Percentiles rank a stretch among this genome's conserved stretches.
These are phyloP conservation scores for Pelargonium australe DNA, from an alignment of 441 rosid species.

Conservation along the genomic window DNA sequence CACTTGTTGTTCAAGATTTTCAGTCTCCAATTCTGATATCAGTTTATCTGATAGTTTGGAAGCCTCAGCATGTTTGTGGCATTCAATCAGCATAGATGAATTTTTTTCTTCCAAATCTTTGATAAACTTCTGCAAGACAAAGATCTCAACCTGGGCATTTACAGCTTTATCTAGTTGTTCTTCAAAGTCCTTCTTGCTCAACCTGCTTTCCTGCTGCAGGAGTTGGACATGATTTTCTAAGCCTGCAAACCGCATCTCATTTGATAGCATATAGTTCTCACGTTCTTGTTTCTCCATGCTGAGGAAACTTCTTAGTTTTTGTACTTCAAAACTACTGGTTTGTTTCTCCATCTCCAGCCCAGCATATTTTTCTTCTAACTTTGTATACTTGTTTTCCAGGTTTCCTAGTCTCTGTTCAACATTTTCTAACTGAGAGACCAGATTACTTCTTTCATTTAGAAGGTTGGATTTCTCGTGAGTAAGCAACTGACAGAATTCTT, in stretches of 20 bases:
- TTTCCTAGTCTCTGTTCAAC: constrained; percentile 53
- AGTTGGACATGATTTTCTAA: constrained; percentile 58
- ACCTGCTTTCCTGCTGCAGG: constrained; percentile 63
- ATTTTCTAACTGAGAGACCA: constrained; percentile 39
- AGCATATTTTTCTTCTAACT: constrained; percentile 41
- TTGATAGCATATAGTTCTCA: constrained; percentile 41
- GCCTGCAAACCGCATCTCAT: constrained; percentile 56
- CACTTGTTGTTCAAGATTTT: constrained; percentile 69
- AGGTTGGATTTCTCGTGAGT: constrained; percentile 50
- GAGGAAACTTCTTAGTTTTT: constrained; percentile 52
- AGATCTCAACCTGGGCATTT: constrained; percentile 60
- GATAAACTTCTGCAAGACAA: constrained; percentile 52
- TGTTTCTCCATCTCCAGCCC: constrained; percentile 47
- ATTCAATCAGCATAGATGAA: constrained; percentile 50
- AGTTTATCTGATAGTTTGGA: constrained; percentile 48
- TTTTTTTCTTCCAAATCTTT: constrained; percentile 59
- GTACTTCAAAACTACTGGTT: constrained; percentile 42
- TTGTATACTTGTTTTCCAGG: constrained; percentile 59
- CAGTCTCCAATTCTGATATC: constrained; percentile 54
- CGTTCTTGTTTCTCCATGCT: constrained; percentile 58
- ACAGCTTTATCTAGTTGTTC: constrained; percentile 66
- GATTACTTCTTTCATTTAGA: constrained; percentile 41
- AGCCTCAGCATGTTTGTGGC: constrained; percentile 53
- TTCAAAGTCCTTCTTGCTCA: constrained; percentile 66
- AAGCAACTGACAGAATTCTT: constrained; percentile 50